Conservation (phyloP, 345 rosid species). For the Eucalyptus erythrocorys region DNA sequence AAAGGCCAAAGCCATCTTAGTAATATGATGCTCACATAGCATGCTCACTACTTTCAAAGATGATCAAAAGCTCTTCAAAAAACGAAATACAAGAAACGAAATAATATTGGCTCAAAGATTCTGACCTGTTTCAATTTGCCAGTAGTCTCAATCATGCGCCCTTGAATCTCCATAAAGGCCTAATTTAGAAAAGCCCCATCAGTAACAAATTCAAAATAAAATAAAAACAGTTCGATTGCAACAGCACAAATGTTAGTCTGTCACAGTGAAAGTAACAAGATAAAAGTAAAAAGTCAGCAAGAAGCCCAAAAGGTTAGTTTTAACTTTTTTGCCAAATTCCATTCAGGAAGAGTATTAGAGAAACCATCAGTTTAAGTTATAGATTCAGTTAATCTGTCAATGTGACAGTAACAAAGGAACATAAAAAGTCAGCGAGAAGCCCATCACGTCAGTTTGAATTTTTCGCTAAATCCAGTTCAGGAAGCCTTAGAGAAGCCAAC, state of each 20-base stretch:
- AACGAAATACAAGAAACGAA: background rate
- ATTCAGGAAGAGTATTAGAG: background rate
- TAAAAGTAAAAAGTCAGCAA: background rate
- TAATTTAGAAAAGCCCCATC: background rate
- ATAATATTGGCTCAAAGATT: background rate
- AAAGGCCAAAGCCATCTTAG: background rate
- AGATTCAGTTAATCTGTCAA: background rate
- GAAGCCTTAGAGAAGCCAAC: background rate
- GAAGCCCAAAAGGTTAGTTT: background rate
- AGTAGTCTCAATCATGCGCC: constrained; percentile 60
- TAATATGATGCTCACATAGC: background rate
- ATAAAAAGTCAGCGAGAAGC: background rate
- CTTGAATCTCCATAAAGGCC: constrained; percentile 61
- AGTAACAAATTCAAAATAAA: background rate
- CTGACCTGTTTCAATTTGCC: constrained; percentile 56
- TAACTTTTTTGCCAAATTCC: background rate
- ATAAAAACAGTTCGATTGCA: background rate
- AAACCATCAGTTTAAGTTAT: background rate
- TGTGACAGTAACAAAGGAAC: background rate
- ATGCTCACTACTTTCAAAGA: background rate
- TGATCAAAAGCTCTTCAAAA: background rate
- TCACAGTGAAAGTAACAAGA: background rate
- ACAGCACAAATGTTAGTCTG: background rate
- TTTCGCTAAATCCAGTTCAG: background rate
- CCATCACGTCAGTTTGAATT: background rate